Base-by-base conservation (phyloP, 768 basidiomycete species). In the Mycena rosella region DNA sequence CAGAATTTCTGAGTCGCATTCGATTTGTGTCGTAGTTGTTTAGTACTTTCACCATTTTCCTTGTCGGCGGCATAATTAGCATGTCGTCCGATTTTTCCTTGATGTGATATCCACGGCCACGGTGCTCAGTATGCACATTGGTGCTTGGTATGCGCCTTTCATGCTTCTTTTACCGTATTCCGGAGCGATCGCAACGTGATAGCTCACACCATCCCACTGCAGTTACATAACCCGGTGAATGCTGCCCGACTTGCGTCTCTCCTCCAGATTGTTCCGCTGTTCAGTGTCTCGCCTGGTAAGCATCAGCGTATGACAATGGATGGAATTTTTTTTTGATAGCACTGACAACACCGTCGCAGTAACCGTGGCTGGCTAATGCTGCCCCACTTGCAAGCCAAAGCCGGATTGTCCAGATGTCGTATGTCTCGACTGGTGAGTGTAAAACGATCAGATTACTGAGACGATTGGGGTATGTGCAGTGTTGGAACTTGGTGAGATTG, bases 361-460 rank as follows among this genome's bases (percentile, higher is more conserved):
- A 60, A 60, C 60, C 49, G 48, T 52, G 60, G 24, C 47, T 51
- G 60, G 38, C 48, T 48, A 60, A 22, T 60, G 60, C 60, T 60
- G 60, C 44, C 60, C 60, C 60, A 60, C 60, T 60, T 60, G 60
- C 60, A 52, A 51, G 60, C 48, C 60, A 44, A 60, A 60, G 48
- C 59, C 47, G 26, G 47, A 60, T 60, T 60, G 59, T 29, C 38
- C 30, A 60, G 18, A 52, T 60, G 60, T 52, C 36, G 22, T 60
- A 52, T 60, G 60, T 22, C 48, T 52, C 60, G 60, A 60, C 18
- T 60, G 60, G 60, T 60, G 60, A 60, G 60, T 52, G 18, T 42
- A 60, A 40, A 60, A 60, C 27, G 2, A 60, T 60, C 60, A 59
- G 47, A 48, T 48, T 36, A 59, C 3, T 48, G 58, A 26, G 60